Conservation (phyloP, 768 basidiomycete species). For the Lactarius tabidus region DNA sequence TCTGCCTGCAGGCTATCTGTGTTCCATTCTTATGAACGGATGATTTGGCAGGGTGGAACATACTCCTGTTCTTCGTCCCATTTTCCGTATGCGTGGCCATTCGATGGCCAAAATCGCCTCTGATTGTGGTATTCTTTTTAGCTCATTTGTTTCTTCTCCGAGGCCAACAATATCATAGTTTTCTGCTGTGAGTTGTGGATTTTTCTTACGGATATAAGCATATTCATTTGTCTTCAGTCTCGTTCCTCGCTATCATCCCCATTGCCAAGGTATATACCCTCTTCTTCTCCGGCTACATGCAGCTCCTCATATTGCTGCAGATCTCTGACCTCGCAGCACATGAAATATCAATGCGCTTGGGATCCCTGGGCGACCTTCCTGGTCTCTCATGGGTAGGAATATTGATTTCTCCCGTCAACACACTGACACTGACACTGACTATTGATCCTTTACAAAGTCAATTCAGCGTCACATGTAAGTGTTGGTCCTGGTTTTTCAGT, state of each 20-base stretch:
- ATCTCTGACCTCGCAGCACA: conserved; percentile 82
- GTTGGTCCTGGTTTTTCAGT: neutral
- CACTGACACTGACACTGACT: neutral
- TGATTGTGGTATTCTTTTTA: conserved; percentile 33
- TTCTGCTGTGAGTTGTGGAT: conserved; percentile 58
- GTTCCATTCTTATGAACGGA: neutral
- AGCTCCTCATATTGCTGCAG: conserved; percentile 34
- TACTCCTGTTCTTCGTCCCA: conserved; percentile 69
- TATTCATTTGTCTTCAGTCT: conserved; percentile 40
- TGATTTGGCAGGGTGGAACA: conserved; percentile 53
- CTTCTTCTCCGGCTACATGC: neutral
- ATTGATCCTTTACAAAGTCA: neutral
- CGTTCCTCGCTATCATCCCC: conserved; percentile 80
- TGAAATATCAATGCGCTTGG: conserved; percentile 74
- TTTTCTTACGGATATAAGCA: neutral
- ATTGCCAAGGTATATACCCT: conserved; percentile 66
- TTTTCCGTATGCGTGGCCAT: conserved; percentile 46
- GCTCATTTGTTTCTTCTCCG: conserved; percentile 69
- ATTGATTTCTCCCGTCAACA: neutral
- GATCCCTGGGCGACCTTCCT: conserved; percentile 76
- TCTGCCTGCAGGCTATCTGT: neutral
- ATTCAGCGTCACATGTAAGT: conserved; percentile 32
- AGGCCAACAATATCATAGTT: conserved; percentile 51
- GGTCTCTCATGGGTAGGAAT: conserved; percentile 70
- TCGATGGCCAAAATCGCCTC: conserved; percentile 2